Evolutionary conservation across 179 eudicot species (phyloP).

Genomic region (Sideroxylon spinosum): DNA sequence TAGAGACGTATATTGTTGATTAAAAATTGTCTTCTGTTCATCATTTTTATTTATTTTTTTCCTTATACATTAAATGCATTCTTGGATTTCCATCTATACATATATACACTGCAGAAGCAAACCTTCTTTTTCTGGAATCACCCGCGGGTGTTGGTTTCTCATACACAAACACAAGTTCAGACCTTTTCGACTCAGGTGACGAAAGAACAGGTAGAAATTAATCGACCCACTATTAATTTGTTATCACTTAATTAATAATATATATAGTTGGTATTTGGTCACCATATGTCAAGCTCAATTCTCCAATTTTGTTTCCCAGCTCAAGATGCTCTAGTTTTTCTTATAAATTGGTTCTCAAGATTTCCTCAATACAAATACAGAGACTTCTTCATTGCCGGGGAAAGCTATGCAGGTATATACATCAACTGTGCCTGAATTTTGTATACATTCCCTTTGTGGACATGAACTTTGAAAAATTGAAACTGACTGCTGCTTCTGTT

Average conservation of each 20-base stretch:
- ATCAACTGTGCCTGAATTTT: background rate
- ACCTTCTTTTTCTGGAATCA: conserved; percentile 80
- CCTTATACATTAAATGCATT: background rate
- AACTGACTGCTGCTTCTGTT: too few species aligned
- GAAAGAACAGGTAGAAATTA: conserved; percentile 48
- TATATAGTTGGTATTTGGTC: too few species aligned
- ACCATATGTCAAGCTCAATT: too few species aligned
- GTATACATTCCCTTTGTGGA: too few species aligned
- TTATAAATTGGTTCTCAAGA: conserved; percentile 68
- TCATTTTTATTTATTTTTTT: background rate
- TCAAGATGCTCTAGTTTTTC: conserved; percentile 61
- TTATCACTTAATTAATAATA: too few species aligned
- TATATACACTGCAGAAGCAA: conserved; percentile 51
- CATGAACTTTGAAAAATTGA: too few species aligned
- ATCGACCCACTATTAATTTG: too few species aligned
- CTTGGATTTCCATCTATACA: background rate
- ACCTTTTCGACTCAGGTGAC: conserved; percentile 69
- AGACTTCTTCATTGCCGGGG: conserved; percentile 81
- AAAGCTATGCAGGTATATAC: conserved; percentile 81
- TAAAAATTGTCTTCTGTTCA: background rate
- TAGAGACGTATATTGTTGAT: too few species aligned
- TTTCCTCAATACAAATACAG: conserved; percentile 75
- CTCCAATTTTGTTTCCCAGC: conserved; percentile 37
- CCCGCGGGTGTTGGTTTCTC: conserved; percentile 95
- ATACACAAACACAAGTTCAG: conserved; percentile 68